These are phyloP conservation scores for Colletotrichum tropicicola DNA, from an alignment of 2,329 filamentous ascomycete species.

Conservation along the genomic window DNA sequence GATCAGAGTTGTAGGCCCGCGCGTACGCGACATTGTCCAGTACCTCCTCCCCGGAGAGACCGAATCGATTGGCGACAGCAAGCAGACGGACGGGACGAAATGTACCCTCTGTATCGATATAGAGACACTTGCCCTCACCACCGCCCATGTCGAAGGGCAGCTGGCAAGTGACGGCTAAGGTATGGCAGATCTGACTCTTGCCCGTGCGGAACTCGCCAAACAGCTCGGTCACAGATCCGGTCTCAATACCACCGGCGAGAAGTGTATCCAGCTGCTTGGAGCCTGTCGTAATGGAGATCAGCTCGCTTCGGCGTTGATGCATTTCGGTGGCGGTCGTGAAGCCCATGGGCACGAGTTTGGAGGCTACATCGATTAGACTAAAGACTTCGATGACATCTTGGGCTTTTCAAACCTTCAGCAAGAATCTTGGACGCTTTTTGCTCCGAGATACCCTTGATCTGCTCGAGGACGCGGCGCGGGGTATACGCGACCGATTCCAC, in stretches of 20 bases:
- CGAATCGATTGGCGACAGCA: constrained; percentile 92
- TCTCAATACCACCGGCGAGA: constrained; percentile 93
- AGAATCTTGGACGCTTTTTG: constrained; percentile 94
- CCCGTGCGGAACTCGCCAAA: constrained; percentile 98
- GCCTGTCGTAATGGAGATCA: constrained; percentile 97
- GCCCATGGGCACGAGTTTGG: constrained; percentile 97
- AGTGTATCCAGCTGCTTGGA: constrained; percentile 97
- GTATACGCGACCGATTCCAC: constrained; percentile 96
- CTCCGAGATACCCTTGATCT: constrained; percentile 98
- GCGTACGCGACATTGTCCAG: constrained; percentile 99
- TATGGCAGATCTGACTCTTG: constrained; percentile 99
- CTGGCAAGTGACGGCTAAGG: constrained; percentile 97
- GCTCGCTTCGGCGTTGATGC: constrained; percentile 94
- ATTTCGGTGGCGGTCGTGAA: constrained; percentile 99
- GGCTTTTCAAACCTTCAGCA: constrained; percentile 73
- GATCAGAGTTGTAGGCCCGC: constrained; percentile 97
- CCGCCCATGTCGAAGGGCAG: constrained; percentile 99
- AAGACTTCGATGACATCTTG: constrained; percentile 20
- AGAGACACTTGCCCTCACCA: constrained; percentile 96
- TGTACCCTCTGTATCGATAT: constrained; percentile 98
- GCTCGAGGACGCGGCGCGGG: constrained; percentile 83
- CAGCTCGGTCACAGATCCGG: constrained; percentile 96
- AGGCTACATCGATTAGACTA: constrained; percentile 62
- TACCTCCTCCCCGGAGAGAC: constrained; percentile 94
- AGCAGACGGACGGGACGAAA: constrained; percentile 92